Conservation (phyloP, 2,329 filamentous ascomycete genomes). For the Penicillium sp. region DNA sequence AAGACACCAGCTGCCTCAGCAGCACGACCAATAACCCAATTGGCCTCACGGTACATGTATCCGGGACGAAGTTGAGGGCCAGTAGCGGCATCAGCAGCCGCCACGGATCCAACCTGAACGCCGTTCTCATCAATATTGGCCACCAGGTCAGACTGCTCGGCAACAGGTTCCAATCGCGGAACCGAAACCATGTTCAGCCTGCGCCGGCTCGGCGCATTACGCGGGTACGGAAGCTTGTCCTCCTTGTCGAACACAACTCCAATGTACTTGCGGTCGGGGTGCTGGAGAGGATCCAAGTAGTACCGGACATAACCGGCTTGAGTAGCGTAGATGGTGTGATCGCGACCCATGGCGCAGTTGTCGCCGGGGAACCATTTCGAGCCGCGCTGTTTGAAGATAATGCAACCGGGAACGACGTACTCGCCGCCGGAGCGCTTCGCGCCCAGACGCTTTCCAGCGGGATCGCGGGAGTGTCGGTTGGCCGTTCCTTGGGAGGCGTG, state of each 20-base stretch:
- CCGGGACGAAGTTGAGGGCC: constrained; percentile 51
- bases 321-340: constrained; percentile 91
- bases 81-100: constrained; percentile 25
- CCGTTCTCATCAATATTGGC: constrained; percentile 26
- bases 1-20: constrained; percentile 61
- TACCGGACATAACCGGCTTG: constrained; percentile 91
- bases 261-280: constrained; percentile 91
- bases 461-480: constrained; percentile 66
- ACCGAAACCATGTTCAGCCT: constrained; percentile 71
- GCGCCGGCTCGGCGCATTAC: constrained; percentile 71
- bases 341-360: constrained; percentile 90
- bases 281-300: constrained; percentile 81
- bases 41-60: constrained; percentile 65
- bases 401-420: constrained; percentile 93
- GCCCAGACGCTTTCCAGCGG: constrained; percentile 81
- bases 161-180: constrained; percentile 25
- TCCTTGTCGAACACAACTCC: constrained; percentile 84
- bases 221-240: constrained; percentile 75
- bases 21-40: constrained; percentile 66
- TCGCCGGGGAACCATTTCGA: constrained; percentile 94
- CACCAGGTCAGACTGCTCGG: constrained; percentile 25
- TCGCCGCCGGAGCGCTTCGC: constrained; percentile 92
- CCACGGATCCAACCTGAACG: constrained; percentile 24
- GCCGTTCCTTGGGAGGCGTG: constrained; percentile 66
- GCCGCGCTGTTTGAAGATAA: constrained; percentile 95